A percentile compares a stretch with the other conserved stretches of the same genome.
Evolutionary conservation across 768 basidiomycete species (phyloP).

Genomic region (Termitomyces sp.): DNA sequence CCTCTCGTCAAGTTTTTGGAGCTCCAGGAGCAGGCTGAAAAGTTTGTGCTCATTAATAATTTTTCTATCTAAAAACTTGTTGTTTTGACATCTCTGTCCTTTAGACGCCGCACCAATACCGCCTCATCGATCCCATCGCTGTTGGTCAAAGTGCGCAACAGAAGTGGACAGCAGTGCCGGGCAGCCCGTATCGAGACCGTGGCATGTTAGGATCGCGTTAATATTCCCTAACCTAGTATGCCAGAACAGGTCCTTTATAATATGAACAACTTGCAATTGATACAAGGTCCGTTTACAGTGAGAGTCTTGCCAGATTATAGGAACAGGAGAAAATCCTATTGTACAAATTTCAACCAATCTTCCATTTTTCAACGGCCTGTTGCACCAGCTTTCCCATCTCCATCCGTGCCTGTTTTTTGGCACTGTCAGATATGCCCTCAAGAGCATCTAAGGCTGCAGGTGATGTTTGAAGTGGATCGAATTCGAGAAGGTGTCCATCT

Average conservation of each 20-base stretch:
- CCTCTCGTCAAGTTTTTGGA: conserved; percentile 48
- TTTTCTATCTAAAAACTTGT: neutral
- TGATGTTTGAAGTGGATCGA: conserved; percentile 75
- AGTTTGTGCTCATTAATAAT: conserved; percentile 18
- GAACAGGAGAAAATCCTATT: neutral
- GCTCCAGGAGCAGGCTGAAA: conserved; percentile 41
- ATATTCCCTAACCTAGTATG: neutral
- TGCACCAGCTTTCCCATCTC: conserved; percentile 72
- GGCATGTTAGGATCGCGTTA: conserved; percentile 7
- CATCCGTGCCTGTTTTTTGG: conserved; percentile 75
- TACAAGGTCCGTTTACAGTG: conserved; percentile 1
- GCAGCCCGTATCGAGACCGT: conserved; percentile 38
- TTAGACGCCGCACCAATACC: conserved; percentile 22
- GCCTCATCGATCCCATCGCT: conserved; percentile 23
- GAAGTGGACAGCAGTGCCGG: conserved; percentile 48
- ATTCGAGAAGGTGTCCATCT: conserved; percentile 79
- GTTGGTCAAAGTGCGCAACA: conserved; percentile 62
- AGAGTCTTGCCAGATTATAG: neutral
- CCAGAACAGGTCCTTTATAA: neutral
- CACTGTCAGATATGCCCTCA: conserved; percentile 73
- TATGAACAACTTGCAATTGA: neutral
- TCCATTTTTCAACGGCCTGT: conserved; percentile 75
- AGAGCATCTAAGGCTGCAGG: conserved; percentile 68
- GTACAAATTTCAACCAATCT: conserved; percentile 31
- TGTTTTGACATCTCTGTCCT: neutral